Evolutionary conservation across 1,139 yeast species (phyloP), one percentile per base, ranked within the genome.

Genomic region (Blastobotrys niveus): DNA sequence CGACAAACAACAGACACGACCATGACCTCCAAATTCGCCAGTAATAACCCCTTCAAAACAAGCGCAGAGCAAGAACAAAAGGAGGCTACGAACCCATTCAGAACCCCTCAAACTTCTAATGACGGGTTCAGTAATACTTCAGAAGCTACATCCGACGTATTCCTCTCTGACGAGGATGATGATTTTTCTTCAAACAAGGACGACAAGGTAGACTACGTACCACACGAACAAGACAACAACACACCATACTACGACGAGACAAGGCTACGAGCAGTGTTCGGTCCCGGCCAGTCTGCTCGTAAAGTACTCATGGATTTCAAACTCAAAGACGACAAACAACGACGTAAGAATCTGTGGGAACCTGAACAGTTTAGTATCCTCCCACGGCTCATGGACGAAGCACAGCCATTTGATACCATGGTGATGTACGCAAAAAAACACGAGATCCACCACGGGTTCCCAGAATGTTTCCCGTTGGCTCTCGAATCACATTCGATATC

Each of bases 401-500:
- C 14, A 6, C 26, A 27, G 18, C 37, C 34, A 10, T 44, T 44
- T 25, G 35, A 40, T 3, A 26, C 44, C 5, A 18, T 40, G 17
- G 44, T 32, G 5, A 20, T 45, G 22, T 40, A 45, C 22, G 25
- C 48, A 5, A 36, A 25, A 7, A 14, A 27, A 7, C 42, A 41
- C 10, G 33, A 40, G 14, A 18, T 40, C 15, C 14, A 32, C 15
- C 18, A 17, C 10, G 48, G 48, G 17, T 33, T 45, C n/a, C 48
- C 48, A 8, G 35, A 24, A 10, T 20, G 25, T 12, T 40, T 29
- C 30, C 48, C 48, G n/a, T 12, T 17, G 5, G 22, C 12, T 3
- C 32, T 45, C 14, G 12, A 14, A 21, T 12, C 21, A 3, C 38
- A 33, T n/a, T 12, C 25, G 10, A 29, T 45, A 5, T 5, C 15